These are phyloP conservation scores for Nelumbo lutea DNA, from an alignment of 164 flowering plant genomes.

Conservation along the genomic window DNA sequence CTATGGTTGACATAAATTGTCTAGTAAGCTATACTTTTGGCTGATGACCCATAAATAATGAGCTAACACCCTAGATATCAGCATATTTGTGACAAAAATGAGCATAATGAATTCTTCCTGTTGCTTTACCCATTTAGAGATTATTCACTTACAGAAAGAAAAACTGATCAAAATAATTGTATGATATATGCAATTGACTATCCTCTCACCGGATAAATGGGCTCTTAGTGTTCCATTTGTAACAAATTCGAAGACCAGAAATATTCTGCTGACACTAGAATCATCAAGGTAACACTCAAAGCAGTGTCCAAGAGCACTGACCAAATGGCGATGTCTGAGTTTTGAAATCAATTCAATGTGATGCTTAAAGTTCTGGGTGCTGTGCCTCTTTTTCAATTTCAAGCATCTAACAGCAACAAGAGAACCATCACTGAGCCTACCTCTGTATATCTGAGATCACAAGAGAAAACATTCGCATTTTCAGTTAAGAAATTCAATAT, in stretches of 20 bases:
- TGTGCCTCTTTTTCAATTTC: conserved; percentile 61
- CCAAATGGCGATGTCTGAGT: conserved; percentile 87
- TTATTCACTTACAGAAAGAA: background rate
- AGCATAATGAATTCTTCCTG: background rate
- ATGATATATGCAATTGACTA: background rate
- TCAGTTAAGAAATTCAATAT: background rate
- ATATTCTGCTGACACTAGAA: conserved; percentile 83
- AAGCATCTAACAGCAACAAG: conserved; percentile 77
- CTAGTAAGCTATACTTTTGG: background rate
- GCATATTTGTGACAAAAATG: background rate
- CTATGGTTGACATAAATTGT: background rate
- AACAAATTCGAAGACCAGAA: conserved; percentile 80
- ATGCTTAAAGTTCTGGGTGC: conserved; percentile 56
- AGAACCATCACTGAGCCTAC: conserved; percentile 68
- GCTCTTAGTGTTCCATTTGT: conserved; percentile 73
- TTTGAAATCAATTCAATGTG: conserved; percentile 79
- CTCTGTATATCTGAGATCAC: conserved; percentile 73
- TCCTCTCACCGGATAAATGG: conserved; percentile 65
- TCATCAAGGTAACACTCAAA: conserved; percentile 90
- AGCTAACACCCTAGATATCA: background rate
- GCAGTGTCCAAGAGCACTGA: conserved; percentile 91
- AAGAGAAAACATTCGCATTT: conserved; percentile 8
- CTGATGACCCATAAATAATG: background rate
- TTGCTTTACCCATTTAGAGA: background rate
- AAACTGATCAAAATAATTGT: background rate